Percentiles rank a stretch among this genome's conserved stretches.
Conservation (phyloP, 176 grass and related monocot genomes). For the Canna indica region DNA sequence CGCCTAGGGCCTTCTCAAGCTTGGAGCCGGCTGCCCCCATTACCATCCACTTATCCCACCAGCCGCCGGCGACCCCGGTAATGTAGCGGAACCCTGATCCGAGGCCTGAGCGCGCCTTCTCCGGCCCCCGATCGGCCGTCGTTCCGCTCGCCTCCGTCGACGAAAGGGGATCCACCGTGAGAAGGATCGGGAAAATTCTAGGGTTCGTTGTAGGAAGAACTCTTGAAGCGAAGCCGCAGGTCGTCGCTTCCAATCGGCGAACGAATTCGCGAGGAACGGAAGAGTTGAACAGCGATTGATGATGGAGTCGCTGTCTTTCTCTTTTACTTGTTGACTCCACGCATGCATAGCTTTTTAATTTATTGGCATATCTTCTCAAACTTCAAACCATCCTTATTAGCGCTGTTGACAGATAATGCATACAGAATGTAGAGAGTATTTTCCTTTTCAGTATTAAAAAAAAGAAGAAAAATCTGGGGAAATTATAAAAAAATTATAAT, state of each 20-base stretch:
- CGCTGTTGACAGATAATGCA: too few species aligned
- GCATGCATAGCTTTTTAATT: too few species aligned
- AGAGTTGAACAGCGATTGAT: too few species aligned
- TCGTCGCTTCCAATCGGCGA: conserved; percentile 34
- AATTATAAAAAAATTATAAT: too few species aligned
- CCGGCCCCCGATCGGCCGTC: conserved; percentile 26
- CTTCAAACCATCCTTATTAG: too few species aligned
- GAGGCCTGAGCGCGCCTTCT: conserved; percentile 56
- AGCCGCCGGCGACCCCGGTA: conserved; percentile 55
- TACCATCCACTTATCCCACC: conserved; percentile 95
- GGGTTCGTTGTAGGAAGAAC: background rate
- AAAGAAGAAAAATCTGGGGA: too few species aligned
- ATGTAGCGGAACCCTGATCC: conserved; percentile 78
- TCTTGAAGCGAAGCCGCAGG: conserved; percentile 28
- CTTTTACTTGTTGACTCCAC: too few species aligned
- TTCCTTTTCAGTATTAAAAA: too few species aligned
- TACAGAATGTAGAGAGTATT: too few species aligned
- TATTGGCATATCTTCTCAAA: too few species aligned
- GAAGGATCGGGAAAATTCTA: background rate
- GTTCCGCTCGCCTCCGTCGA: conserved; percentile 39
- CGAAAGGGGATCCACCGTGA: conserved; percentile 6
- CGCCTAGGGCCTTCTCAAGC: conserved; percentile 96
- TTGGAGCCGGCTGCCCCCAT: conserved; percentile 94
- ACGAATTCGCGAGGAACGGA: conserved; percentile 12
- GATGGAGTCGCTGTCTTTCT: too few species aligned